Evolutionary conservation across 164 flowering plant genomes (phyloP).

Genomic region (Chloranthus sessilifolius): DNA sequence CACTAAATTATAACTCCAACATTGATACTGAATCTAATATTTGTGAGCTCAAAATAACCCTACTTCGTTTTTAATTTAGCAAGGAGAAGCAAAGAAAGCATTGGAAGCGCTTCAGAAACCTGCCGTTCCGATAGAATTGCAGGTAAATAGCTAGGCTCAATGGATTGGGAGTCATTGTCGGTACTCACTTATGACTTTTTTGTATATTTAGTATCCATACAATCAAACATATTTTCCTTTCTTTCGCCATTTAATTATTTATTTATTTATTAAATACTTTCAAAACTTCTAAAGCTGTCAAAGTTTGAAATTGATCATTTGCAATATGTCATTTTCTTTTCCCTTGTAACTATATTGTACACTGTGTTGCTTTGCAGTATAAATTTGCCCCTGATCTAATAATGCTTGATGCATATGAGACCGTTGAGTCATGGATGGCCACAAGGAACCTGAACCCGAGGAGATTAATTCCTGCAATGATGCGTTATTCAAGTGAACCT

Average conservation of each 20-base stretch:
- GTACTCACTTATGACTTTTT: too few relatives aligned
- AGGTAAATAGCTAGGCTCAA: conserved; percentile 42
- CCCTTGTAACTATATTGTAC: not conserved
- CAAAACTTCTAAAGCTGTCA: too few relatives aligned
- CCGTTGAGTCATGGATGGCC: conserved; percentile 96
- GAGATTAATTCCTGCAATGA: conserved; percentile 98
- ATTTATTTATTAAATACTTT: too few relatives aligned
- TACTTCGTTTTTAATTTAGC: conserved; percentile 34
- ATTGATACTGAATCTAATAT: too few relatives aligned
- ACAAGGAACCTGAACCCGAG: conserved; percentile 82
- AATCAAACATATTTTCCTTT: too few relatives aligned
- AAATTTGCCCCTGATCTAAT: conserved; percentile 97
- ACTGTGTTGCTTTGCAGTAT: conserved; percentile 50
- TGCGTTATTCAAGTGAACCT: conserved; percentile 99
- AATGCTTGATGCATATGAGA: conserved; percentile 98
- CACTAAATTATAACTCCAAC: too few relatives aligned
- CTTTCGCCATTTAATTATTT: too few relatives aligned
- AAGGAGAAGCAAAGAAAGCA: conserved; percentile 98
- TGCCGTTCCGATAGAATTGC: conserved; percentile 71
- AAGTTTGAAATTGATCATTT: too few relatives aligned
- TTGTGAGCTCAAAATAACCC: too few relatives aligned
- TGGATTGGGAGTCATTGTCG: conserved; percentile 9
- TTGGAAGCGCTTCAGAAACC: conserved; percentile 91
- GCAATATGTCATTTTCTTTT: not conserved
- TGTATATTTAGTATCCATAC: too few relatives aligned